Base-by-base conservation (phyloP, 2,329 filamentous ascomycete species). In the Chaetomiaceae sp. region DNA sequence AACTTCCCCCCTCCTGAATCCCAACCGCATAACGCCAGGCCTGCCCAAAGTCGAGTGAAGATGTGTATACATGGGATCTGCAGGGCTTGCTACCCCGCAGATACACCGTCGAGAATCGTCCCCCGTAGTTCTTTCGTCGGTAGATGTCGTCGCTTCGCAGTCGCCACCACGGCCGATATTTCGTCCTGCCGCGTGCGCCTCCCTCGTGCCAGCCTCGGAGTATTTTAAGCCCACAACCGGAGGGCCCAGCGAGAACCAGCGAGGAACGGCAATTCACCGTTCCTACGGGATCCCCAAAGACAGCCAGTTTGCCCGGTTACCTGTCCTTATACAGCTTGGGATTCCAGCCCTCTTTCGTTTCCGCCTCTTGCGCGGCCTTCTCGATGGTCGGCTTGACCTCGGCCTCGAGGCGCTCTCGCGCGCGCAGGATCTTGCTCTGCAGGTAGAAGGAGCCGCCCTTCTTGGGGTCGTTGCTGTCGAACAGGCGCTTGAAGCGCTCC, bases 371-470 rank as follows among this genome's bases (percentile, higher is more conserved):
- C 60, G 84, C 82, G 13, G 79, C 78, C 66, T 85, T 83, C 66
- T 88, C 85, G 63, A 83, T 76, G 53, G 84, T 79, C 53, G 87
- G 83, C 58, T 83, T 78, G 35, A 93, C 74, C 71, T 99, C 92
- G 62, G 86, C 78, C 74, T 97, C 92, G 72, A 99, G 86, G 58
- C 93, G 78, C 73, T 99, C 92, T 63, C 92, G 82, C 52, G 93
- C 93, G 56, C 93, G 79, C 61, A 97, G 72, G 49, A 99, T 83
- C 74, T 99, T 99, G 77, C 92, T 97, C 73, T 99, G 93, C 43
- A 99, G 77, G 70, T 99, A 99, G 72, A 99, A 99, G 64, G 90
- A 96, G 47, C 93, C 93, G 31, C 93, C 93, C 66, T 96, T 96
- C 70, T 95, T 79, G 10, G 93, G 92, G 58, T 99, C 88, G 73